Conservation (phyloP, 371 early-diverging fungal genomes). For the Chytridium lagenaria region DNA sequence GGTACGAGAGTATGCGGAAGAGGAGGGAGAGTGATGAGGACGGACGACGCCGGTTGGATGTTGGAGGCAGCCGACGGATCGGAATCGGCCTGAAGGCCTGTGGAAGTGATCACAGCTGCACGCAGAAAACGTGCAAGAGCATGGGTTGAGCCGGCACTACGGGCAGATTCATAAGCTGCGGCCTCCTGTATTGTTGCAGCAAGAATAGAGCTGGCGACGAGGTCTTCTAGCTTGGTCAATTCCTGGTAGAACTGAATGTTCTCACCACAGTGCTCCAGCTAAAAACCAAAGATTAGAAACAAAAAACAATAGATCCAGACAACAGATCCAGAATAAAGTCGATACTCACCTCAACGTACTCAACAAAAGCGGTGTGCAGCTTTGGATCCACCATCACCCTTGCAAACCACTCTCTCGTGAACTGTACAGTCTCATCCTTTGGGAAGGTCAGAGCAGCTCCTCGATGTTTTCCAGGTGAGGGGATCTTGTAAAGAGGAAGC, state of each 20-base stretch:
- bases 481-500: conserved; percentile 26
- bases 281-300: background rate
- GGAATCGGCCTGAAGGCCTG: background rate
- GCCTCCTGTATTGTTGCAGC: background rate
- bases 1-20: background rate
- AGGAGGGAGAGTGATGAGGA: background rate
- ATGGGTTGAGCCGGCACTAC: conserved; percentile 1
- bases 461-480: background rate
- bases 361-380: conserved; percentile 3
- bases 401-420: conserved; percentile 13
- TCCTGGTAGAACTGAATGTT: conserved; percentile 16
- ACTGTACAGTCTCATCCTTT: conserved; percentile 6
- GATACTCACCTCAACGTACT: conserved; percentile 6
- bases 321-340: background rate
- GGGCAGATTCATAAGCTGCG: conserved; percentile 9
- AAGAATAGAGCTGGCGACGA: background rate
- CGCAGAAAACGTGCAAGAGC: conserved; percentile 16
- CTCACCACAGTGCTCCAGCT: conserved; percentile 12
- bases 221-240: conserved; percentile 7
- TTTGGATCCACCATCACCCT: background rate
- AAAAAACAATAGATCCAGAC: background rate
- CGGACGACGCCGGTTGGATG: background rate
- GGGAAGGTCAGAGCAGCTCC: background rate
- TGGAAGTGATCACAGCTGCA: background rate
- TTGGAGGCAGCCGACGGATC: background rate